Evolutionary conservation across 2,329 filamentous ascomycete genomes (phyloP).

Genomic region (Rutstroemia sp.): DNA sequence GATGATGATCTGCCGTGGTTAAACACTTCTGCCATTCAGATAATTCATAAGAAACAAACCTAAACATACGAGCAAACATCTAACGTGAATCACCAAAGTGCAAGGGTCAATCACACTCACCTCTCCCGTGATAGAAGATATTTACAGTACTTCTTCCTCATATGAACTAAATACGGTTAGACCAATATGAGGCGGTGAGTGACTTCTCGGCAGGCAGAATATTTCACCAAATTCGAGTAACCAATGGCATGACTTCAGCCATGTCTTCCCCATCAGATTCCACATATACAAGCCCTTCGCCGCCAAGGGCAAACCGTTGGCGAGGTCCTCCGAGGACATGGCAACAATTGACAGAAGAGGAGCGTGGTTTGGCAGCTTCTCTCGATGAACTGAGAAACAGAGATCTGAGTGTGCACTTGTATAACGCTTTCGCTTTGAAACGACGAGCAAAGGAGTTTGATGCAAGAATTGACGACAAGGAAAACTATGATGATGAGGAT

Average conservation of each 20-base stretch:
- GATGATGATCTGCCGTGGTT: too few relatives aligned
- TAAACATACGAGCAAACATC: too few relatives aligned
- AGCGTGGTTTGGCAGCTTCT: slow-evolving; percentile 54
- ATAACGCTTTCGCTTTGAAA: slow-evolving; percentile 68
- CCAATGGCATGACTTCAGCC: neutral
- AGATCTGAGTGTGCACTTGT: slow-evolving; percentile 71
- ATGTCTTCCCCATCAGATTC: slow-evolving; percentile 7
- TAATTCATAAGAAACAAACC: too few relatives aligned
- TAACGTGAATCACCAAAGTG: too few relatives aligned
- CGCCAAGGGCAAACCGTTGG: slow-evolving; percentile 62
- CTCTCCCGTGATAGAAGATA: too few relatives aligned
- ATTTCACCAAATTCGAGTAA: too few relatives aligned
- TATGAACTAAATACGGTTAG: too few relatives aligned
- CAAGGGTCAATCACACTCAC: too few relatives aligned
- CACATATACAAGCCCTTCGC: neutral
- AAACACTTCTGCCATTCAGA: too few relatives aligned
- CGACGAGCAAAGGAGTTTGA: slow-evolving; percentile 29
- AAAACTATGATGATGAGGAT: slow-evolving; percentile 27
- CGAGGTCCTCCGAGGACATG: slow-evolving; percentile 61
- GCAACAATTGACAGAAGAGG: slow-evolving; percentile 52
- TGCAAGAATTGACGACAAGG: neutral
- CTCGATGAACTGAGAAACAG: slow-evolving; percentile 55
- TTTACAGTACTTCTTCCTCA: too few relatives aligned
- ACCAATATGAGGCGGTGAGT: too few relatives aligned
- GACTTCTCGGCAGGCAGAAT: too few relatives aligned